Evolutionary conservation across 2,329 filamentous ascomycete genomes (phyloP).

Genomic region (Diaporthe batatas): DNA sequence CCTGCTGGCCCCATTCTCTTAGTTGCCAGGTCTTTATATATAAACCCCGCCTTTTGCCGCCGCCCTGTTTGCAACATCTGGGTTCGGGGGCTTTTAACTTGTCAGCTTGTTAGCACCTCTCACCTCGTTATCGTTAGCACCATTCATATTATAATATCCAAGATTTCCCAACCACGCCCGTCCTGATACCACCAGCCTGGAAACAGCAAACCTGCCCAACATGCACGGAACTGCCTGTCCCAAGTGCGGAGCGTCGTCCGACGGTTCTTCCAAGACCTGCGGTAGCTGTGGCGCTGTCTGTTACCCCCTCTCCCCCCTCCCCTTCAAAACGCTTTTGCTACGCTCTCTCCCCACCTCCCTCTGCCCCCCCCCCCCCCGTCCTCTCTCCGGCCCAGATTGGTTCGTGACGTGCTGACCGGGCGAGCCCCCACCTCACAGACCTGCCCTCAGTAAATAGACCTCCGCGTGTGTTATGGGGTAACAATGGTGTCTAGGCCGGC

Average conservation of each 20-base stretch:
- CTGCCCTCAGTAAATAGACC: constrained; percentile 43
- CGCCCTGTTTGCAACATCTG: too few relatives aligned
- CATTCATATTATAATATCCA: background rate
- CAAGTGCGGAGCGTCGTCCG: constrained; percentile 66
- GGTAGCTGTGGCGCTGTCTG: constrained; percentile 69
- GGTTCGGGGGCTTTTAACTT: background rate
- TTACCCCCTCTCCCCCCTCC: constrained; percentile 41
- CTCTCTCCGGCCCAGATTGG: background rate
- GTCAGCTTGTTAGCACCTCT: too few relatives aligned
- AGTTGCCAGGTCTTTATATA: constrained; percentile 15
- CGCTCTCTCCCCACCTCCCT: too few relatives aligned
- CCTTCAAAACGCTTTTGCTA: background rate
- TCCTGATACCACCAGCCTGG: background rate
- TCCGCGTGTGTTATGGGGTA: background rate
- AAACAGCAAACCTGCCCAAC: constrained; percentile 43
- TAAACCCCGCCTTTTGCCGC: constrained; percentile 32
- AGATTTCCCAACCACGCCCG: background rate
- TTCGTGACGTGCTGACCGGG: background rate
- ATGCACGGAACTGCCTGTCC: constrained; percentile 65
- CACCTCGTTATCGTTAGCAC: too few relatives aligned
- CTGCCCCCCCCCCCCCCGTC: background rate
- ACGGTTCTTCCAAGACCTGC: constrained; percentile 65
- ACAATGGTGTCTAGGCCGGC: background rate
- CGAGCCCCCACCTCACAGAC: constrained; percentile 47
- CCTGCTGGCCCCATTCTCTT: background rate